phyloP scores from a whole-genome alignment of 2,329 filamentous ascomycete genomes.

The Nemania sp. region DNA sequence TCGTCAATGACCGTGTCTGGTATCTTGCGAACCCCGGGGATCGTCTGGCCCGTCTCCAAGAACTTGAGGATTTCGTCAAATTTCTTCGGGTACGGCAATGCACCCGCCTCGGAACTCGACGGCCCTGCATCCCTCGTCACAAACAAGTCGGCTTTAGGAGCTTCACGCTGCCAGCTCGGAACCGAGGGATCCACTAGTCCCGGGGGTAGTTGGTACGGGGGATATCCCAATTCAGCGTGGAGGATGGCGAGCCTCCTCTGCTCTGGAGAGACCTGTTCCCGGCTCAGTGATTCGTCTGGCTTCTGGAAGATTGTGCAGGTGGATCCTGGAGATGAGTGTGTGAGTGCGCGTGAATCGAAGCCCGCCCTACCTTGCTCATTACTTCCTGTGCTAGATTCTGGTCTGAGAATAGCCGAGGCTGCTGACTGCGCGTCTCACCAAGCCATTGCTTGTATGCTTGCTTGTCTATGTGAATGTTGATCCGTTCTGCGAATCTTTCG shows the following conservation, averaged over 20 bases:
- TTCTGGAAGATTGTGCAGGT: background rate
- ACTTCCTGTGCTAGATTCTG: slow-evolving; percentile 33
- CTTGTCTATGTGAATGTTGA: slow-evolving; percentile 36
- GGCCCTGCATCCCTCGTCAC: slow-evolving; percentile 32
- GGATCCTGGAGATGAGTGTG: background rate
- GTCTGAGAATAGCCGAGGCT: slow-evolving; percentile 35
- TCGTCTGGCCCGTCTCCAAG: slow-evolving; percentile 70
- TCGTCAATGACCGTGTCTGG: slow-evolving; percentile 70
- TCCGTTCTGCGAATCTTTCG: slow-evolving; percentile 37
- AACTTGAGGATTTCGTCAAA: slow-evolving; percentile 78
- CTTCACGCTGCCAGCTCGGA: slow-evolving; percentile 42
- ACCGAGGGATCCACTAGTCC: slow-evolving; percentile 24
- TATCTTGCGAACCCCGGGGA: slow-evolving; percentile 77
- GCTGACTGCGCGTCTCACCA: slow-evolving; percentile 16
- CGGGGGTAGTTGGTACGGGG: slow-evolving; percentile 3
- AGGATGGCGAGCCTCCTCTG: slow-evolving; percentile 26
- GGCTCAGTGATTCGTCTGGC: slow-evolving; percentile 4
- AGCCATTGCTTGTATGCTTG: slow-evolving; percentile 38
- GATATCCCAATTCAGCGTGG: slow-evolving; percentile 18
- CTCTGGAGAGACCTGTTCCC: slow-evolving; percentile 17
- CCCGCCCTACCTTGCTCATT: slow-evolving; percentile 29
- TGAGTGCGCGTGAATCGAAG: background rate
- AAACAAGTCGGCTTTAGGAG: slow-evolving; percentile 41
- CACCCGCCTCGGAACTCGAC: slow-evolving; percentile 39
- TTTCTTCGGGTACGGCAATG: slow-evolving; percentile 67